Evolutionary conservation across 805 yeast species (phyloP), one percentile per base, ranked within the genome.

Genomic region (Yamadazyma olivae): DNA sequence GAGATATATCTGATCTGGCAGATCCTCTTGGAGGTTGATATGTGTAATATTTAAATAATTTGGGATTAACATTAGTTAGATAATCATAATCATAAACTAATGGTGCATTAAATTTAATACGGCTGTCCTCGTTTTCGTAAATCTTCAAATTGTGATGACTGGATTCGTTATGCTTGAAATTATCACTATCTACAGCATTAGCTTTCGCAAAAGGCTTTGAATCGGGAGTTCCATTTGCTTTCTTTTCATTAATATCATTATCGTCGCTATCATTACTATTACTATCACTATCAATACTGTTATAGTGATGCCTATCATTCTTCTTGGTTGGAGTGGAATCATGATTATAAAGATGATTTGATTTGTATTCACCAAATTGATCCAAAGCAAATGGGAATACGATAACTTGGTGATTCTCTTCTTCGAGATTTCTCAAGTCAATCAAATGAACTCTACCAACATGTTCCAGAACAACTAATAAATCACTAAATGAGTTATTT

Each of bases 401-500:
- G 2, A 88, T 69, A 24, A 89, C 88, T 55, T 84, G 91, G 53
- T 85, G 91, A 47, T 83, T 79, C 17, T 51, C 50, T 13, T 49
- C 46, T 27, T 52, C 48, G 45, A 79, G 75, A 50, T 83, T 77
- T 43, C 95, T 74, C 17, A 88, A 71, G 55, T 90, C 96, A 18
- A 90, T 67, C 38, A 89, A 67, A 59, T 90, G 98, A 3, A 90
- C 84, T 36, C 95, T 70, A 0, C 95, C 95, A 35, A 79, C 83
- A 49, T 90, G 96, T 55, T 90, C 97, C 36, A 83, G 74, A 2
- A 90, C 70, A 35, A 84, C 75, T 38, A 90, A 62, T 40, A 88
- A 58, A 57, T 90, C 96, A 48, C 83, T 90, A 12, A 83, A 66
- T 3, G 86, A 82, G 57, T 66, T 40, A 61, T 67, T 39, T 22